Conservation (phyloP, 305 asterid species). For the Rubia tinctorum region DNA sequence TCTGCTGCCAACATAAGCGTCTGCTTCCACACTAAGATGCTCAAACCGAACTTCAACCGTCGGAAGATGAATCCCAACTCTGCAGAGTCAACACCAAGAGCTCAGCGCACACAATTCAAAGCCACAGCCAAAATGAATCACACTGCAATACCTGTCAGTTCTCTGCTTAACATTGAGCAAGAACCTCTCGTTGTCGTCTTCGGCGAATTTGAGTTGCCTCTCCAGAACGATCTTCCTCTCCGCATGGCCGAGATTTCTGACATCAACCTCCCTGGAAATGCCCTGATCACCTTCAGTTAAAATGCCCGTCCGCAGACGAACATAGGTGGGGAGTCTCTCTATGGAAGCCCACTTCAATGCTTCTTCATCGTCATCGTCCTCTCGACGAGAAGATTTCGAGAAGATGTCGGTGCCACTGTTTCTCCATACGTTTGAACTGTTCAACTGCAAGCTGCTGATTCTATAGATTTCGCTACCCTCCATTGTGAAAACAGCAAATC, state of each 20-base stretch:
- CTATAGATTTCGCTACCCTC: conserved; percentile 7
- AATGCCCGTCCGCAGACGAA: conserved; percentile 21
- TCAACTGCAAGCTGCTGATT: conserved; percentile 11
- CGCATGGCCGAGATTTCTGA: conserved; percentile 19
- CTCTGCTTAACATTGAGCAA: conserved; percentile 53
- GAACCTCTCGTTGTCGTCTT: conserved; percentile 56
- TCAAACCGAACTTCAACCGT: conserved; percentile 25
- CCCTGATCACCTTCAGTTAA: conserved; percentile 13
- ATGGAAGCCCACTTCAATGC: conserved; percentile 39
- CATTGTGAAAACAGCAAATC: background rate
- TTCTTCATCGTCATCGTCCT: conserved; percentile 34
- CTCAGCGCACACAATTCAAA: background rate
- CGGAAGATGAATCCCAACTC: conserved; percentile 27
- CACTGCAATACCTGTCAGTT: conserved; percentile 37
- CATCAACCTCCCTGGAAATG: conserved; percentile 27
- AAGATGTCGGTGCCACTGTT: conserved; percentile 21
- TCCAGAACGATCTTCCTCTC: conserved; percentile 21
- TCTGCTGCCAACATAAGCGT: conserved; percentile 28
- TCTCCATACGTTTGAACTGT: conserved; percentile 23
- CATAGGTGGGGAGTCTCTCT: conserved; percentile 32
- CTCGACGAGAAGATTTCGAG: conserved; percentile 25
- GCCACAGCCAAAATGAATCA: background rate
- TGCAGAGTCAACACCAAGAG: background rate
- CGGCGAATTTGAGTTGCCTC: conserved; percentile 19
- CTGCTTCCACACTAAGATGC: conserved; percentile 30